Evolutionary conservation across 768 basidiomycete species (phyloP).

Genomic region (Trametes meyenii): DNA sequence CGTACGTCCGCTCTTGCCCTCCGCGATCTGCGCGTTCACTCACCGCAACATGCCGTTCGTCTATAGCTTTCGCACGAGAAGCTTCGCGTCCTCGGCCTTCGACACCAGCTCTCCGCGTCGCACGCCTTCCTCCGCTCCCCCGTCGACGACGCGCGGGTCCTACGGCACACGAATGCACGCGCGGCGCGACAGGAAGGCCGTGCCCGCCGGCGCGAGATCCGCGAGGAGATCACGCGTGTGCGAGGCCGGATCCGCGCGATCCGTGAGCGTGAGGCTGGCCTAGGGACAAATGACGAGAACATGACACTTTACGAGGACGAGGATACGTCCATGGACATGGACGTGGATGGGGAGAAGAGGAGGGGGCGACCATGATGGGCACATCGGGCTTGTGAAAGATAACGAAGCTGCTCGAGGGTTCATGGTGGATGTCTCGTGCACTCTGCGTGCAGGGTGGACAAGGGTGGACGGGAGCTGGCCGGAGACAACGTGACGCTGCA

Average conservation of each 20-base stretch:
- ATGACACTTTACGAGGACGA: not conserved
- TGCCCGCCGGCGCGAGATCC: constrained; percentile 17
- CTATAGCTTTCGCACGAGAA: constrained; percentile 25
- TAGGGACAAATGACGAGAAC: constrained; percentile 8
- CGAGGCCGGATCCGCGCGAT: constrained; percentile 18
- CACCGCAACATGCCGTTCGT: not conserved
- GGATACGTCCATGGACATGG: not conserved
- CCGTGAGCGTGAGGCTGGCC: constrained; percentile 1
- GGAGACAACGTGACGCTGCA: no score
- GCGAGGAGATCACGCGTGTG: constrained; percentile 21
- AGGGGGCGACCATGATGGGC: not conserved
- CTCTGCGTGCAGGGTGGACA: no score
- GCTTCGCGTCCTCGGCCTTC: constrained; percentile 17
- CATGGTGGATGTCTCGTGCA: no score
- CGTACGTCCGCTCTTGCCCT: constrained; percentile 4
- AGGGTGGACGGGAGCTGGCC: no score
- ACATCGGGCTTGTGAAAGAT: no score
- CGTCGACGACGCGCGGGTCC: constrained; percentile 8
- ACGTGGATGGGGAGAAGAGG: not conserved
- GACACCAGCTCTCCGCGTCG: constrained; percentile 5
- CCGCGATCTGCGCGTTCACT: not conserved
- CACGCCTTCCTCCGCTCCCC: constrained; percentile 4
- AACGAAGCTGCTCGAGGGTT: no score
- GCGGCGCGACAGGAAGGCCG: constrained; percentile 19
- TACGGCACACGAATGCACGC: constrained; percentile 17